These are phyloP conservation scores for Primulina huaijiensis DNA, from an alignment of 257 asterid species.

Conservation along the genomic window DNA sequence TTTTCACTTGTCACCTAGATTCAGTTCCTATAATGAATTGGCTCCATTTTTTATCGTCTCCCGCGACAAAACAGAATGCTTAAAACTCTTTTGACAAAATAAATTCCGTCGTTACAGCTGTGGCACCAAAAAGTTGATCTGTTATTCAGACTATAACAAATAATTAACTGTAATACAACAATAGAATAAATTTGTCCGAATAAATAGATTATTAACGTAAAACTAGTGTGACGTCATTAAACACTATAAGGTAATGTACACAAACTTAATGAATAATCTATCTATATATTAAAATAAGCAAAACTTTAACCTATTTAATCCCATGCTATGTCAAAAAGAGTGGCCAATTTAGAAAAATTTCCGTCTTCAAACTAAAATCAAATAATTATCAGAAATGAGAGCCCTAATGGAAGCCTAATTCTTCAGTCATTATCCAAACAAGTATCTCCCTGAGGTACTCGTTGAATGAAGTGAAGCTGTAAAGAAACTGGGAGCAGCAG, in stretches of 20 bases:
- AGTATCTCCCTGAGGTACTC: not conserved
- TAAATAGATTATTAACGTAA: not conserved
- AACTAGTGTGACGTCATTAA: not conserved
- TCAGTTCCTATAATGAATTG: not conserved
- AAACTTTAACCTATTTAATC: not conserved
- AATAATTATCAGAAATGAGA: not conserved
- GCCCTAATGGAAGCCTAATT: not conserved
- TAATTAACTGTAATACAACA: not conserved
- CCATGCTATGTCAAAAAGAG: not conserved
- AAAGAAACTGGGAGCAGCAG: not conserved
- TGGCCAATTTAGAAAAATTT: too few species aligned
- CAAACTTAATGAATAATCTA: too few species aligned
- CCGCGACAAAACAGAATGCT: too few species aligned
- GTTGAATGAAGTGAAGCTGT: not conserved
- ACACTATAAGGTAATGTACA: too few species aligned
- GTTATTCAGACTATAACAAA: not conserved
- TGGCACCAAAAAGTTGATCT: not conserved
- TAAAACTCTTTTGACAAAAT: not conserved
- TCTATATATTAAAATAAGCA: too few species aligned
- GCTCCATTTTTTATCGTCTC: not conserved
- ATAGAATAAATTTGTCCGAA: not conserved
- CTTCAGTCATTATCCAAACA: not conserved
- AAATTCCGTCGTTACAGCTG: not conserved
- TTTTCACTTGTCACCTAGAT: not conserved
- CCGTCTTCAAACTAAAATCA: not conserved